Base-by-base conservation (phyloP, 768 basidiomycete species). In the Lactarius tabidus region DNA sequence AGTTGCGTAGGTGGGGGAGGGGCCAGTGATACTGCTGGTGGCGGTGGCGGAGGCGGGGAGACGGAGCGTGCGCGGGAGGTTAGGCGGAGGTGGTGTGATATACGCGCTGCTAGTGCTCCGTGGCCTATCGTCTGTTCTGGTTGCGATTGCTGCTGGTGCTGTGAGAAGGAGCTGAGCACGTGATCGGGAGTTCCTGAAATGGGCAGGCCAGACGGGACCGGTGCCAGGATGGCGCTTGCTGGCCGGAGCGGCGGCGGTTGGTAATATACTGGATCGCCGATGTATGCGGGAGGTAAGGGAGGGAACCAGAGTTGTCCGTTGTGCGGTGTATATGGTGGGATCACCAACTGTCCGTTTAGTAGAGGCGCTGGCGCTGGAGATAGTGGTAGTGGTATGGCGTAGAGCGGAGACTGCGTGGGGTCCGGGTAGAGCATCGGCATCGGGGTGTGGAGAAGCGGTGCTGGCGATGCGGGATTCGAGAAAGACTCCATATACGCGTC, bases 1-100 rank as follows among this genome's bases (percentile, higher is more conserved):
- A 48, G 39, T 33, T 26, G 51, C 18, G 59, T 68, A 3, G 56
- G 69, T 66, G 29, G 57, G n/a, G 39, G 67, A 62, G 53, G 66
- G 43, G 68, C 56, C 61, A 80, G 51, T 39, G 82, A 80, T 70
- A 81, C n/a, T n/a, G n/a, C n/a, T 83, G 29, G 82, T 69, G 85
- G 86, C 14, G 86, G 82, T 56, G 75, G 79, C 7, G 81, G 89
- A 29, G 75, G 79, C 7, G 81, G 89, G 29, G 89, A 91, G 28
- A 84, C 83, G 0, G 87, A 85, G 29, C 83, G 83, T 65, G 83
- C 75, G 17, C 87, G 79, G 29, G 84, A 84, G 17, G 82, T 80
- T 51, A 80, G 73, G 57, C 82, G 82, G 12, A 90, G 75, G 67
- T 88, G 86, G 54, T 82, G 82, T 29, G 87, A 75, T 51, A 87